phyloP scores from a whole-genome alignment of 2,329 filamentous ascomycete species.

The Neofusicoccum kwambonambiense region DNA sequence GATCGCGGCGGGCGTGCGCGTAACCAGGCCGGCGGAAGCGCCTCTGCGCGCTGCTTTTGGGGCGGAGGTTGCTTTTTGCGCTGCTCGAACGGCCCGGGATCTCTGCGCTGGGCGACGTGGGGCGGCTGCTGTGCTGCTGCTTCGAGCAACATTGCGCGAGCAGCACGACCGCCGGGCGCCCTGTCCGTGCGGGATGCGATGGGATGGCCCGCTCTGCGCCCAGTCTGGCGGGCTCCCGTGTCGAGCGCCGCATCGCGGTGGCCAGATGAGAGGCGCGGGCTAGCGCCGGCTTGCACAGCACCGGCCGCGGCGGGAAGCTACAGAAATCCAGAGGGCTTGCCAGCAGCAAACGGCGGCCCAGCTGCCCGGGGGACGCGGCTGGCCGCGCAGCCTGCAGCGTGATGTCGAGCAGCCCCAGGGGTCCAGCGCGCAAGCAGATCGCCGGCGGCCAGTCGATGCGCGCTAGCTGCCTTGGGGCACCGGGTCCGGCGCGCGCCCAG shows the following conservation, averaged over 20 bases:
- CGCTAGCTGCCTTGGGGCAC: not conserved
- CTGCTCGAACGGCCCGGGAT: conserved; percentile 4
- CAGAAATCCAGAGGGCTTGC: not conserved
- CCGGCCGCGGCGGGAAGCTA: not conserved
- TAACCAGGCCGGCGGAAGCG: conserved; percentile 9
- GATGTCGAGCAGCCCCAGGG: not conserved
- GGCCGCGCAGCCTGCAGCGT: not conserved
- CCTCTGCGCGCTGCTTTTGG: conserved; percentile 1
- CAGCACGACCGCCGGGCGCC: not conserved
- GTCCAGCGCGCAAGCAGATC: not conserved
- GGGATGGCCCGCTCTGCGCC: conserved; percentile 6
- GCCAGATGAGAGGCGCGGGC: not conserved
- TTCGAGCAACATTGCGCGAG: conserved; percentile 4
- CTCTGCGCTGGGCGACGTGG: not conserved
- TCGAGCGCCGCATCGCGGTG: not conserved
- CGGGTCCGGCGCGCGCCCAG: not conserved
- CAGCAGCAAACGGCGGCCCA: not conserved
- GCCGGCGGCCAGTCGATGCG: not conserved
- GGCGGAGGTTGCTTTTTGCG: not conserved
- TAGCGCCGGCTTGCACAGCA: not conserved
- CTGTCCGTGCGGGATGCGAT: conserved; percentile 4
- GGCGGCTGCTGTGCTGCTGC: not conserved
- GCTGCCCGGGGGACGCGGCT: not conserved
- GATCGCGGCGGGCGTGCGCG: conserved; percentile 10
- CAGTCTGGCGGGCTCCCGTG: not conserved